Evolutionary conservation across 495 filamentous ascomycete genomes (phyloP).

Genomic region (Daldinia caldariorum): DNA sequence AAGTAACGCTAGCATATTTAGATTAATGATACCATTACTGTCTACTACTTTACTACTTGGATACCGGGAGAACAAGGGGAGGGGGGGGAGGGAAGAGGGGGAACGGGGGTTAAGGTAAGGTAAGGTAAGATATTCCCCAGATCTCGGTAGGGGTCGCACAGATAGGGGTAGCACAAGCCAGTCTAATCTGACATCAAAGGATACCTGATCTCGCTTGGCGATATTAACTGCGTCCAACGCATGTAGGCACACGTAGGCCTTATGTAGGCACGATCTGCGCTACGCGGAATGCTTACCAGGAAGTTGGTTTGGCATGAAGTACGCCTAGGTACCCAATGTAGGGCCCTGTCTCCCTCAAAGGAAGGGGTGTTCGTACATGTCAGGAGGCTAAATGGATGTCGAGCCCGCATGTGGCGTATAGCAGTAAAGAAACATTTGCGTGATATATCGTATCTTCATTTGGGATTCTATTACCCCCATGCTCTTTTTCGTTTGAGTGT

Average conservation of each 20-base stretch:
- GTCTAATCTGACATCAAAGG: conserved; percentile 32
- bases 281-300: background rate
- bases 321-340: background rate
- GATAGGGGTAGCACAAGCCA: conserved; percentile 11
- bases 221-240: conserved; percentile 22
- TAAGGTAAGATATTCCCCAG: conserved; percentile 15
- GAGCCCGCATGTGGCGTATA: background rate
- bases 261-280: conserved; percentile 3
- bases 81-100: background rate
- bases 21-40: background rate
- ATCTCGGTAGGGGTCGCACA: conserved; percentile 31
- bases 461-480: background rate
- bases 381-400: background rate
- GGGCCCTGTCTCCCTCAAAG: background rate
- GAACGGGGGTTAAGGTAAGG: background rate
- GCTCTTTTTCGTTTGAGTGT: background rate
- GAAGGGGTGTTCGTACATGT: background rate
- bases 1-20: conserved; percentile 9
- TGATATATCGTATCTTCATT: background rate
- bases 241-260: background rate
- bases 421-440: background rate
- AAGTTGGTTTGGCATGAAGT: background rate
- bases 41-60: conserved; percentile 1
- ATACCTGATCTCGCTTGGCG: conserved; percentile 35
- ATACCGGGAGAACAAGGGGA: conserved; percentile 18